A percentile compares a stretch with the other conserved stretches of the same genome.
phyloP scores from a whole-genome alignment of 352 stramenopile species.

The Aphanomyces stellatus region DNA sequence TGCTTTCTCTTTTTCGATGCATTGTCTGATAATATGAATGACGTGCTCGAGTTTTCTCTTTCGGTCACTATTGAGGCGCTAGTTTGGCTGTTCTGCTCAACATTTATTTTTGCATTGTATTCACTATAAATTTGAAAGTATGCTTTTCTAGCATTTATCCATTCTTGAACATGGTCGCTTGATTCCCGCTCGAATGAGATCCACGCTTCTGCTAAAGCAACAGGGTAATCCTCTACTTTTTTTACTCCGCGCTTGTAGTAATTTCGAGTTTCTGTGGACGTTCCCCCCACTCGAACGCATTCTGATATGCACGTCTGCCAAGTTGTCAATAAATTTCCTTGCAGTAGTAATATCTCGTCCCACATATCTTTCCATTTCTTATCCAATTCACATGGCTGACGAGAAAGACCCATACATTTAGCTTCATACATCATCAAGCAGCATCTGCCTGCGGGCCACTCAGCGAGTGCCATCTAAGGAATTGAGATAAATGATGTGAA shows the following conservation, averaged over 20 bases:
- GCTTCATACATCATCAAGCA: conserved; percentile 1
- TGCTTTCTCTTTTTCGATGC: background rate
- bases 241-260: conserved; percentile 6
- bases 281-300: background rate
- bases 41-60: no score
- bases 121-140: background rate
- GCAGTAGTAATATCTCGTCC: background rate
- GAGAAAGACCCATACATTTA: background rate
- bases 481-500: background rate
- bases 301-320: conserved; percentile 10
- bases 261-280: background rate
- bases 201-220: background rate
- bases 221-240: background rate
- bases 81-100: no score
- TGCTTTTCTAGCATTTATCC: background rate
- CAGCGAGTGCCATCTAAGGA: background rate
- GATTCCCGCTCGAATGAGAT: conserved; percentile 7
- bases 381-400: background rate
- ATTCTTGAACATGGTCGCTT: background rate
- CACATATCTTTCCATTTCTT: background rate
- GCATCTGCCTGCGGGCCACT: background rate
- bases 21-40: background rate
- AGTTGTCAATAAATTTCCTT: background rate
- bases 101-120: background rate
- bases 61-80: no score